A percentile compares a stretch with the other conserved stretches of the same genome.
Evolutionary conservation across 306 rosid genomes (phyloP).

Genomic region (Casuarina glauca): DNA sequence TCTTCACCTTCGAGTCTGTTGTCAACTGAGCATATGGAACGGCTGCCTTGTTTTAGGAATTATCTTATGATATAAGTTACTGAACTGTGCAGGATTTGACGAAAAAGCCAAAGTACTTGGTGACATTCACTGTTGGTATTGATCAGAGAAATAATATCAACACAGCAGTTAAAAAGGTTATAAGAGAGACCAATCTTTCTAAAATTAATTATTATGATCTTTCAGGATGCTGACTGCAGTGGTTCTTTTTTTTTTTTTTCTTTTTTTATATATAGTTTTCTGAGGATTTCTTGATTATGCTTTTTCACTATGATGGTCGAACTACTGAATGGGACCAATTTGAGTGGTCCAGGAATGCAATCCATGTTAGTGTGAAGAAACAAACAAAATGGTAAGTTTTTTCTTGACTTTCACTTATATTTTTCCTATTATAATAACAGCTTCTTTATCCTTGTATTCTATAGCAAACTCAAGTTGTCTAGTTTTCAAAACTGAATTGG

Average conservation of each 20-base stretch:
- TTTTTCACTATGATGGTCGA: conserved; percentile 95
- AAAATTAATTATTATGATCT: conserved; percentile 4
- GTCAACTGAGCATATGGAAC: conserved; percentile 7
- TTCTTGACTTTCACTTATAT: neutral
- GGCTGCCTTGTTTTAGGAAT: conserved; percentile 20
- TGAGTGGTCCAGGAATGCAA: conserved; percentile 94
- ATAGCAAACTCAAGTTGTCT: neutral
- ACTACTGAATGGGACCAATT: conserved; percentile 90
- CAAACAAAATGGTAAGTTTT: conserved; percentile 66
- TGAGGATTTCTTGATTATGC: conserved; percentile 88
- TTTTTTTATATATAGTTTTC: conserved; percentile 66
- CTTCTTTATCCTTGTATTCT: neutral
- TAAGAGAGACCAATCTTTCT: conserved; percentile 2
- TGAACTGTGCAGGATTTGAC: conserved; percentile 78
- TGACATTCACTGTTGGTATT: conserved; percentile 91
- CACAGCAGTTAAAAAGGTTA: conserved; percentile 80
- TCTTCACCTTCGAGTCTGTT: neutral
- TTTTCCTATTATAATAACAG: neutral
- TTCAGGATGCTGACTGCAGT: conserved; percentile 37
- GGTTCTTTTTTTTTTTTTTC: conserved; percentile 9
- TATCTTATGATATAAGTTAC: conserved; percentile 16
- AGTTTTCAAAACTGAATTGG: neutral
- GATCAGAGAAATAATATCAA: conserved; percentile 80
- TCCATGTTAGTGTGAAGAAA: conserved; percentile 79
- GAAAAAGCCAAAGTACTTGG: conserved; percentile 83